Percentiles rank a stretch among this genome's conserved stretches.
phyloP scores from a whole-genome alignment of 2,329 filamentous ascomycete genomes.

The Claviceps citrina region DNA sequence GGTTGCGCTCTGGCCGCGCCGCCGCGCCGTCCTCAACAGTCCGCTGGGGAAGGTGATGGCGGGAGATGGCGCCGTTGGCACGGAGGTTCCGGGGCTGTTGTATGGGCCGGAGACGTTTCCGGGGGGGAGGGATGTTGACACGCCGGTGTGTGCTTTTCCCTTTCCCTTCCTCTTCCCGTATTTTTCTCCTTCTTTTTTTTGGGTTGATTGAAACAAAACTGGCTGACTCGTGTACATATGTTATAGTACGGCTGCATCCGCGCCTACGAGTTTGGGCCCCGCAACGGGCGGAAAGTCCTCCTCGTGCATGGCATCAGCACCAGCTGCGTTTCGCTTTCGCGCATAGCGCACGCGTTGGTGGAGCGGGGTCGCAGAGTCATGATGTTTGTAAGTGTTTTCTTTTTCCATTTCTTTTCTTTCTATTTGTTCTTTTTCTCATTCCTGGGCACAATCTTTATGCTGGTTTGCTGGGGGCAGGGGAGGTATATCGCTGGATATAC shows the following conservation, averaged over 20 bases:
- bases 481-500: too few relatives aligned
- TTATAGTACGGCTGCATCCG: slow-evolving; percentile 54
- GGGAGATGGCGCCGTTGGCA: slow-evolving; percentile 17
- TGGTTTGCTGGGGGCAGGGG: too few relatives aligned
- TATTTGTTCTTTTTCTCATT: neutral
- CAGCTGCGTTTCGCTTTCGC: slow-evolving; percentile 56
- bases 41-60: slow-evolving; percentile 26
- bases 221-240: too few relatives aligned
- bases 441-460: too few relatives aligned
- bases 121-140: slow-evolving; percentile 56
- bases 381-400: slow-evolving; percentile 42
- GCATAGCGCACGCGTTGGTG: slow-evolving; percentile 51
- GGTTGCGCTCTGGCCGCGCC: slow-evolving; percentile 25
- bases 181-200: too few relatives aligned
- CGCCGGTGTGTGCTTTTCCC: slow-evolving; percentile 45
- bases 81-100: slow-evolving; percentile 22
- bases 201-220: too few relatives aligned
- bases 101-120: slow-evolving; percentile 58
- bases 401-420: too few relatives aligned
- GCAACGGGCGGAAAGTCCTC: slow-evolving; percentile 56
- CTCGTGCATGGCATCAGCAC: slow-evolving; percentile 76
- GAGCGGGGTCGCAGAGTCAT: slow-evolving; percentile 61
- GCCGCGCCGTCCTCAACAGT: slow-evolving; percentile 25
- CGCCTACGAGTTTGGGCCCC: slow-evolving; percentile 71
- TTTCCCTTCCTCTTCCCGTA: too few relatives aligned